A percentile compares a stretch with the other conserved stretches of the same genome.
These are phyloP conservation scores for Lactarius vividus DNA, from an alignment of 768 basidiomycete species.

Conservation along the genomic window DNA sequence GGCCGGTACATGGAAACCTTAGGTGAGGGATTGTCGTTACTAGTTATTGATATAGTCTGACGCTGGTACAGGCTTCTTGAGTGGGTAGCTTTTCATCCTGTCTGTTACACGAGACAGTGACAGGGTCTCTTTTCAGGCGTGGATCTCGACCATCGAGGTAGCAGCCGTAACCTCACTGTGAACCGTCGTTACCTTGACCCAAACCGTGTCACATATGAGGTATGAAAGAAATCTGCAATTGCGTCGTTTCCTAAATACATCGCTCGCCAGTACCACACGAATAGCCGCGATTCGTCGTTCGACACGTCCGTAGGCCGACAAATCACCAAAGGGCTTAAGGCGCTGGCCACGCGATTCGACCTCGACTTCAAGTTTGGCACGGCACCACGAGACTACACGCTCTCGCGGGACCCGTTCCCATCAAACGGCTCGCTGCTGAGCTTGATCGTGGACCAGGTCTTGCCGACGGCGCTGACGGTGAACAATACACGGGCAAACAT, in stretches of 20 bases:
- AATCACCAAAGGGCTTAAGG: constrained; percentile 55
- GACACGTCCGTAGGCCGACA: constrained; percentile 53
- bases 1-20: constrained; percentile 93
- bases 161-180: constrained; percentile 54
- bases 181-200: constrained; percentile 74
- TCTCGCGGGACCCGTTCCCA: constrained; percentile 61
- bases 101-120: constrained; percentile 5
- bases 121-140: constrained; percentile 39
- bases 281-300: constrained; percentile 48
- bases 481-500: constrained; percentile 61
- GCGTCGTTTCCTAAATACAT: neutral
- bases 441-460: constrained; percentile 49
- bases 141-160: constrained; percentile 44
- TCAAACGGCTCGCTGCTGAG: constrained; percentile 60
- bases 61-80: constrained; percentile 53
- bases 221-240: constrained; percentile 30
- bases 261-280: constrained; percentile 58
- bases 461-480: constrained; percentile 44
- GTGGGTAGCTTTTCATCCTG: constrained; percentile 37
- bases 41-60: neutral
- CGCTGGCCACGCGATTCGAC: constrained; percentile 57
- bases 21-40: constrained; percentile 43
- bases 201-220: constrained; percentile 74
- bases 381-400: constrained; percentile 73
- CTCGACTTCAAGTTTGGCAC: constrained; percentile 62